Percentiles rank a stretch among this genome's conserved stretches.
These are phyloP conservation scores for Tetraselmis striata DNA, from an alignment of 139 green algal species.

Conservation along the genomic window DNA sequence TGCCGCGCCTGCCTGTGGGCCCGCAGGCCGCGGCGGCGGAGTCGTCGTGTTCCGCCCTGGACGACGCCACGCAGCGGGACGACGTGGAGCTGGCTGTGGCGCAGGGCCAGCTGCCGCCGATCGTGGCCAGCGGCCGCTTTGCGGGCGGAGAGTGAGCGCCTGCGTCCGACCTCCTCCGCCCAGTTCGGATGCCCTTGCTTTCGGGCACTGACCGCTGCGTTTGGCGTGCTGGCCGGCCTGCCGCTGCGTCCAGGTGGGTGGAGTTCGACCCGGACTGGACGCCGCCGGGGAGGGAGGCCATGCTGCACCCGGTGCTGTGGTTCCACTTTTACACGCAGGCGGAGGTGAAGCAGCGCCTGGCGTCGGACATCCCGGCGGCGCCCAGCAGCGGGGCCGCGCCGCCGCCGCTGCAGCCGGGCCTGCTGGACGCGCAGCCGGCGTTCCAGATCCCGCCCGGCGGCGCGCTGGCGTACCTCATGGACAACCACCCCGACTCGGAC, in stretches of 20 bases:
- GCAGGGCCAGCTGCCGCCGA: neutral
- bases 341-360: neutral
- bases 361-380: neutral
- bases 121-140: neutral
- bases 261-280: neutral
- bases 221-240: too few species aligned
- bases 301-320: neutral
- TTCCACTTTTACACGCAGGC: neutral
- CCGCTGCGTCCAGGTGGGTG: neutral
- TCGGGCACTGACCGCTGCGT: too few species aligned
- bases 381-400: too few species aligned
- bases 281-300: too few species aligned
- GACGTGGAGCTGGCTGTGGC: neutral
- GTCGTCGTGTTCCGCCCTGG: neutral
- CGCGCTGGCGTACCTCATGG: neutral
- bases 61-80: neutral
- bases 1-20: too few species aligned
- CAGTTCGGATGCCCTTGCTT: too few species aligned
- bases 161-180: too few species aligned
- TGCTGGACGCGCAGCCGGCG: neutral
- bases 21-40: neutral
- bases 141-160: neutral
- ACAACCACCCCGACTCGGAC: neutral
- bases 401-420: neutral
- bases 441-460: neutral